phyloP scores from a whole-genome alignment of 306 rosid genomes.

The Malus sylvestris region DNA sequence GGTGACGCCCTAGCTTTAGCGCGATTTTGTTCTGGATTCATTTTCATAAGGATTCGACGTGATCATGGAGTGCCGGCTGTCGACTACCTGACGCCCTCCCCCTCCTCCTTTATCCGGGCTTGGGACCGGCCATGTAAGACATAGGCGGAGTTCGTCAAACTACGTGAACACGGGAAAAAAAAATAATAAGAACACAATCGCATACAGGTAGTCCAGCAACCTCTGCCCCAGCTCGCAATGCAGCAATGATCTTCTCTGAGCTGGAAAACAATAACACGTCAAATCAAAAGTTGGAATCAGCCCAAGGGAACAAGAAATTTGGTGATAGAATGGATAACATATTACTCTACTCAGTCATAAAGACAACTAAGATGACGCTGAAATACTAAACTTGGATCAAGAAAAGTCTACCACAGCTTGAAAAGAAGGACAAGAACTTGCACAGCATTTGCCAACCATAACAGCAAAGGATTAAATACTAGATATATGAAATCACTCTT shows the following conservation, averaged over 20 bases:
- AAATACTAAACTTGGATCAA: neutral
- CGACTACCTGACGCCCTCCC: too few species aligned
- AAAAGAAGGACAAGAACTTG: neutral
- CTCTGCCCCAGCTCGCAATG: too few species aligned
- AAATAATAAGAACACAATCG: constrained; percentile 71
- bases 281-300: neutral
- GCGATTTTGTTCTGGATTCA: too few species aligned
- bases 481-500: neutral
- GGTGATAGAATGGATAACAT: neutral
- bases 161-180: too few species aligned
- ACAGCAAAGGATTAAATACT: neutral
- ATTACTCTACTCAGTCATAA: neutral
- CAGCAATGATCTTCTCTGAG: too few species aligned
- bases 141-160: too few species aligned
- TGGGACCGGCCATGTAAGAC: too few species aligned
- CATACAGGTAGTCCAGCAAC: neutral
- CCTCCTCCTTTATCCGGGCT: too few species aligned
- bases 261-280: neutral
- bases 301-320: neutral
- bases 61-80: too few species aligned
- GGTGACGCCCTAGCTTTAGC: too few species aligned
- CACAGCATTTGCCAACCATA: neutral
- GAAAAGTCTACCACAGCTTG: neutral
- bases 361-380: neutral
- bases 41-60: too few species aligned